phyloP scores from a whole-genome alignment of 306 rosid genomes.

The Acmispon strigosus region DNA sequence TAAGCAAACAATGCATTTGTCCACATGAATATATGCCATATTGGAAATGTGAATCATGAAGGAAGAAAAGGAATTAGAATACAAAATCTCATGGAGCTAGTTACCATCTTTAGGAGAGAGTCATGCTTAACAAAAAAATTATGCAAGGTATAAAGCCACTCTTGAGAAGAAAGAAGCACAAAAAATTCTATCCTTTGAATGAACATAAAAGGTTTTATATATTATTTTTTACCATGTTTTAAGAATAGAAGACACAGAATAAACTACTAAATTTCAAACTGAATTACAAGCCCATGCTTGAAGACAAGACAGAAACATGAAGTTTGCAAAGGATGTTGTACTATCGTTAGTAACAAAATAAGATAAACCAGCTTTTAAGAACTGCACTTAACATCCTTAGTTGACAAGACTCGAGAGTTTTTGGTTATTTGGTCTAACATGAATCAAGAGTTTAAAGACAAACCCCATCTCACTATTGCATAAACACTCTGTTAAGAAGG shows the following conservation, averaged over 20 bases:
- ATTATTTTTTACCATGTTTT: neutral
- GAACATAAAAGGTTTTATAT: neutral
- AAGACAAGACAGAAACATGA: neutral
- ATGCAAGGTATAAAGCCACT: neutral
- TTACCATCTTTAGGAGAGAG: neutral
- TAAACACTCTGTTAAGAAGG: too few species aligned
- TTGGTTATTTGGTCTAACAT: too few species aligned
- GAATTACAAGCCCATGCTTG: neutral
- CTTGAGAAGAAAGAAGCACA: too few species aligned
- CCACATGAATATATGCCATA: neutral
- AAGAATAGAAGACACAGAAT: neutral
- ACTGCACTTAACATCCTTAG: neutral
- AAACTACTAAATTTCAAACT: neutral
- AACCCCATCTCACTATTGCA: neutral
- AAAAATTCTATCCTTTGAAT: neutral
- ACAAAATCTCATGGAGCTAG: neutral
- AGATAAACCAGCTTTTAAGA: neutral
- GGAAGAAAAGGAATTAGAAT: neutral
- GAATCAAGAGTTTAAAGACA: neutral
- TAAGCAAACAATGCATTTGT: neutral
- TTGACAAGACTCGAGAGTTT: neutral
- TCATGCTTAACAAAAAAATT: neutral
- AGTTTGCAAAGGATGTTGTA: neutral
- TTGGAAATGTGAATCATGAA: neutral
- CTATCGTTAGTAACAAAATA: neutral